Evolutionary conservation across 2,329 filamentous ascomycete species (phyloP).

Genomic region (Bipolaris gigantea): DNA sequence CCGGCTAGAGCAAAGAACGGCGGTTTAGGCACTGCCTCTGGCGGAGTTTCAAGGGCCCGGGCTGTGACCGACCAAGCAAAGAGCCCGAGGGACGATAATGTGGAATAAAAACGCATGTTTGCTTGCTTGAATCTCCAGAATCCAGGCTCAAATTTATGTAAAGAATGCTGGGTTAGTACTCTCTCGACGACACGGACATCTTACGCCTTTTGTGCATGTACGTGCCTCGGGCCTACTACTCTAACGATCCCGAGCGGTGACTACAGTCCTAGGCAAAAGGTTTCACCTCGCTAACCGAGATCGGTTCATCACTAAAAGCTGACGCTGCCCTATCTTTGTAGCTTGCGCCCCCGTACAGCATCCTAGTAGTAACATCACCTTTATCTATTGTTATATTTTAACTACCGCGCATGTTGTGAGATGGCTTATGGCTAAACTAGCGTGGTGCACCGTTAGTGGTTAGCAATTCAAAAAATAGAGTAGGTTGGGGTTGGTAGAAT

Average conservation of each 20-base stretch:
- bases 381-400: no score
- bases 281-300: no score
- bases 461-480: no score
- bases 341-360: no score
- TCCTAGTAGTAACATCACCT: no score
- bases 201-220: neutral
- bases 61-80: neutral
- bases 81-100: slow-evolving; percentile 1
- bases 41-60: neutral
- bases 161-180: neutral
- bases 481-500: no score
- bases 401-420: no score
- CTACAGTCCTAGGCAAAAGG: neutral
- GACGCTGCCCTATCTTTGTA: no score
- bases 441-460: no score
- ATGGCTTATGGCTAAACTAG: no score
- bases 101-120: slow-evolving; percentile 4
- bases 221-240: neutral
- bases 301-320: no score
- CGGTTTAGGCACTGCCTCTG: slow-evolving; percentile 5
- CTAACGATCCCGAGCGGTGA: neutral
- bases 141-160: no score
- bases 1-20: slow-evolving; percentile 41
- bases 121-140: neutral
- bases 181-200: neutral